phyloP scores from a whole-genome alignment of 352 stramenopile genomes.

The Phytophthora sp. region DNA sequence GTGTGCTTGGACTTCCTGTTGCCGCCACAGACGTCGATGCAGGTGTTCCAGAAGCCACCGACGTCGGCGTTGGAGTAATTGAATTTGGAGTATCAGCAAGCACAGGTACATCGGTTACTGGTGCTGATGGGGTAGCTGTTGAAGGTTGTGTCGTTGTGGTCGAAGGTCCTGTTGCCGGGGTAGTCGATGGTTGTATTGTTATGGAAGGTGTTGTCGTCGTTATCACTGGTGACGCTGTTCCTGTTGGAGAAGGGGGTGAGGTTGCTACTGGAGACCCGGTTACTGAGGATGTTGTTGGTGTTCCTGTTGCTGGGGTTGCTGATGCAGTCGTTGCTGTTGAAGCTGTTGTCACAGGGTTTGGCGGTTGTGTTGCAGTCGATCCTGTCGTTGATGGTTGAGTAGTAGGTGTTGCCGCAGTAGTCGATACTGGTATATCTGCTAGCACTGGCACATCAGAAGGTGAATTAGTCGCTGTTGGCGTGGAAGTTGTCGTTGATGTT shows the following conservation, averaged over 20 bases:
- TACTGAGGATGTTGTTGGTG: background rate
- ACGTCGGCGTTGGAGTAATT: background rate
- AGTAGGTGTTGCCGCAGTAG: background rate
- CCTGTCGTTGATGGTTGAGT: background rate
- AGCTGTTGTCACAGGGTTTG: background rate
- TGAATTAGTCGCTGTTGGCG: background rate
- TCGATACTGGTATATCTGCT: background rate
- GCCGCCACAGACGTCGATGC: background rate
- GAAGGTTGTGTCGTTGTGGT: conserved; percentile 2
- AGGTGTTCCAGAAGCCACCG: background rate
- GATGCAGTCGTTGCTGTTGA: background rate
- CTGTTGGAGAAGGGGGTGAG: background rate
- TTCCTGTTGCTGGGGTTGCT: background rate
- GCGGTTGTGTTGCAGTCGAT: background rate
- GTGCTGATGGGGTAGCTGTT: background rate
- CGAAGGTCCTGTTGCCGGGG: background rate
- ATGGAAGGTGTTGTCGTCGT: background rate
- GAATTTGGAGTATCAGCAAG: conserved; percentile 17
- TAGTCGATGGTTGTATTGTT: background rate
- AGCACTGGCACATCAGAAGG: background rate
- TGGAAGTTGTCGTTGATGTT: too few species aligned
- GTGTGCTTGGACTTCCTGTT: conserved; percentile 1
- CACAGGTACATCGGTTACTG: conserved; percentile 7
- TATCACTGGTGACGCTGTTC: background rate
- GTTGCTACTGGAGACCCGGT: too few species aligned